Percentiles rank a stretch among this genome's conserved stretches.
These are phyloP conservation scores for Bauhinia variegata DNA, from an alignment of 306 rosid species.

Conservation along the genomic window DNA sequence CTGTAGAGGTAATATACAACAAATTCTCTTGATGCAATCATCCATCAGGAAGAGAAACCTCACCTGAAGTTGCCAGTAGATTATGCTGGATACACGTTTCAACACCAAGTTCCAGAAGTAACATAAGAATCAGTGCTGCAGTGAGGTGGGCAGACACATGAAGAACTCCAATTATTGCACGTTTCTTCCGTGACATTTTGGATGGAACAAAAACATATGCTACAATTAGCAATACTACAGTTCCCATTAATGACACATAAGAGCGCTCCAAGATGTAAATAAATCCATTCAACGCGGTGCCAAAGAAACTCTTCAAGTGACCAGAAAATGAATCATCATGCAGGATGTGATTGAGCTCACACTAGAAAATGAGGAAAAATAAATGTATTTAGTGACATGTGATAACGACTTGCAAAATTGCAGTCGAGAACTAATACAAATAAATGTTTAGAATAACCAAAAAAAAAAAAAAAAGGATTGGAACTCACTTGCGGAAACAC, in stretches of 20 bases:
- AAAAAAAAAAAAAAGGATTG: slow-evolving; percentile 21
- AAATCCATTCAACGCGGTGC: slow-evolving; percentile 87
- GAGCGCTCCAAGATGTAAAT: slow-evolving; percentile 70
- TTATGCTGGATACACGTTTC: slow-evolving; percentile 85
- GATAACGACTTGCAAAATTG: not conserved
- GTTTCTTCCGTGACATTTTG: slow-evolving; percentile 81
- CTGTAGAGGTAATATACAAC: not conserved
- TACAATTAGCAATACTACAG: slow-evolving; percentile 63
- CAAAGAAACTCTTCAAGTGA: slow-evolving; percentile 71
- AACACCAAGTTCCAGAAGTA: slow-evolving; percentile 88
- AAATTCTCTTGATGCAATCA: slow-evolving; percentile 18
- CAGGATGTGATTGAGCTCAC: slow-evolving; percentile 86
- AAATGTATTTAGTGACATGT: slow-evolving; percentile 29
- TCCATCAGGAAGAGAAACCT: slow-evolving; percentile 26
- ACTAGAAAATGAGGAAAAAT: slow-evolving; percentile 57
- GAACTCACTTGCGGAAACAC: slow-evolving; percentile 94
- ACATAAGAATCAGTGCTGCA: slow-evolving; percentile 88
- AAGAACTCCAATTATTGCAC: slow-evolving; percentile 74
- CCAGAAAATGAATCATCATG: slow-evolving; percentile 84
- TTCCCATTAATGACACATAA: slow-evolving; percentile 73
- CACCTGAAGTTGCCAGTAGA: slow-evolving; percentile 91
- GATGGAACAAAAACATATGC: slow-evolving; percentile 87
- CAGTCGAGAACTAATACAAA: slow-evolving; percentile 1
- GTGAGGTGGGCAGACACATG: slow-evolving; percentile 90
- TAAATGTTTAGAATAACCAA: slow-evolving; percentile 3